These are phyloP conservation scores for Clavispora phyllophila DNA, from an alignment of 805 yeast species.

Conservation along the genomic window DNA sequence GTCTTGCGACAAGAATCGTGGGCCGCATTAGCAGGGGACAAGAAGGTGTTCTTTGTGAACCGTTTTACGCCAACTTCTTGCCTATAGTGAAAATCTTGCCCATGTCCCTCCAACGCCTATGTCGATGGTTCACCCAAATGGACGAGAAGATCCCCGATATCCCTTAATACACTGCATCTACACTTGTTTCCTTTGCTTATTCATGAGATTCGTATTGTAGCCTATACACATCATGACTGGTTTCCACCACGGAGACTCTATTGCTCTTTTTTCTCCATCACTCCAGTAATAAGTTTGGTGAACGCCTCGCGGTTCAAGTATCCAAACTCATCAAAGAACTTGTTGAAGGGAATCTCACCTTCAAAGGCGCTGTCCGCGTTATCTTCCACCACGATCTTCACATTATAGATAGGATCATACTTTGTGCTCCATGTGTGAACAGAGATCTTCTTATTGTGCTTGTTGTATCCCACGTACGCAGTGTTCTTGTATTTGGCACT, in stretches of 20 bases:
- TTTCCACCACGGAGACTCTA: background rate
- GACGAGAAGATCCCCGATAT: constrained; percentile 26
- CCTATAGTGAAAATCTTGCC: constrained; percentile 43
- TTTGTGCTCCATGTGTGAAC: constrained; percentile 40
- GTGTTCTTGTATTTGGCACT: constrained; percentile 36
- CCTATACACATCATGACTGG: background rate
- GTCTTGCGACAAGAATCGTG: constrained; percentile 33
- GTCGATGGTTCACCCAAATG: constrained; percentile 34
- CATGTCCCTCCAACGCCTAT: constrained; percentile 27
- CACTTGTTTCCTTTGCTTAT: background rate
- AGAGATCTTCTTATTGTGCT: constrained; percentile 28
- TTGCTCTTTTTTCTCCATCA: constrained; percentile 14
- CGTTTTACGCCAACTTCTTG: constrained; percentile 43
- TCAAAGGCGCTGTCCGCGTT: constrained; percentile 8
- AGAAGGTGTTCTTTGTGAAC: constrained; percentile 39
- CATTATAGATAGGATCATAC: constrained; percentile 41
- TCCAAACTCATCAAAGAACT: constrained; percentile 46
- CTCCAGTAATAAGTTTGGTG: constrained; percentile 18
- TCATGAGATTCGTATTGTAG: background rate
- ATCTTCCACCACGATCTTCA: constrained; percentile 30
- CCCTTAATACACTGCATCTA: background rate
- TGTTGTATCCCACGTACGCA: constrained; percentile 41
- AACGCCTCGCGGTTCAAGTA: constrained; percentile 34
- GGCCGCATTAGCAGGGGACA: constrained; percentile 32
- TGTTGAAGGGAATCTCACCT: constrained; percentile 27